These are phyloP conservation scores for Silybum marianum DNA, from an alignment of 129 eudicot genomes.

Conservation along the genomic window DNA sequence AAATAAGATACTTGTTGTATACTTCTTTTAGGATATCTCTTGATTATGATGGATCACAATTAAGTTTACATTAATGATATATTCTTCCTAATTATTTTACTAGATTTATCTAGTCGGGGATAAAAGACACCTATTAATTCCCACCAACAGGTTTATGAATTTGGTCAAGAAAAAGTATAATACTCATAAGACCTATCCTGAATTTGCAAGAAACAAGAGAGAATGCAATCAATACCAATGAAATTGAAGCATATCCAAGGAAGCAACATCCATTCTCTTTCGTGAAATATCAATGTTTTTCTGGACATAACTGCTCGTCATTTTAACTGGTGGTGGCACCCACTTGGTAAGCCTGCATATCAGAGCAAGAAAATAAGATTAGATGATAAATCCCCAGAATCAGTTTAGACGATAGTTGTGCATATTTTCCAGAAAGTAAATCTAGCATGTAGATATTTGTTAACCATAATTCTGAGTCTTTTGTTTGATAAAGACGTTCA, in stretches of 20 bases:
- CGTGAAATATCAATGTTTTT: slow-evolving; percentile 80
- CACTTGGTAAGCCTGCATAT: slow-evolving; percentile 89
- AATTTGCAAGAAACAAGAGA: slow-evolving; percentile 5
- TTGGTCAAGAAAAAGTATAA: not conserved
- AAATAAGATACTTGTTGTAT: not conserved
- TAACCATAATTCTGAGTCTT: not conserved
- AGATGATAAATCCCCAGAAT: not conserved
- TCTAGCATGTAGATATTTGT: not conserved
- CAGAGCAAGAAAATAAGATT: slow-evolving; percentile 20
- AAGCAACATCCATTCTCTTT: slow-evolving; percentile 97
- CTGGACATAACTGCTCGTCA: slow-evolving; percentile 83
- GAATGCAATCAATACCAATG: slow-evolving; percentile 63
- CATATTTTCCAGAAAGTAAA: not conserved
- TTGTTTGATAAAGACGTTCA: not conserved
- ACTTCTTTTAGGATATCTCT: not conserved
- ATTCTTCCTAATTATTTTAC: not conserved
- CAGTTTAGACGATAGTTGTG: not conserved
- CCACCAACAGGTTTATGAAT: not conserved
- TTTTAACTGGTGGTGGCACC: slow-evolving; percentile 99
- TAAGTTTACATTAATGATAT: not conserved
- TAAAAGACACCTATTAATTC: not conserved
- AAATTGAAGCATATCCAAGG: slow-evolving; percentile 98
- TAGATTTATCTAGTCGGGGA: not conserved
- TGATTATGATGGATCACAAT: not conserved
- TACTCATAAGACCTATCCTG: not conserved